Evolutionary conservation across 2,329 filamentous ascomycete species (phyloP), one percentile per base, ranked within the genome.

Genomic region (Neurospora sp.): DNA sequence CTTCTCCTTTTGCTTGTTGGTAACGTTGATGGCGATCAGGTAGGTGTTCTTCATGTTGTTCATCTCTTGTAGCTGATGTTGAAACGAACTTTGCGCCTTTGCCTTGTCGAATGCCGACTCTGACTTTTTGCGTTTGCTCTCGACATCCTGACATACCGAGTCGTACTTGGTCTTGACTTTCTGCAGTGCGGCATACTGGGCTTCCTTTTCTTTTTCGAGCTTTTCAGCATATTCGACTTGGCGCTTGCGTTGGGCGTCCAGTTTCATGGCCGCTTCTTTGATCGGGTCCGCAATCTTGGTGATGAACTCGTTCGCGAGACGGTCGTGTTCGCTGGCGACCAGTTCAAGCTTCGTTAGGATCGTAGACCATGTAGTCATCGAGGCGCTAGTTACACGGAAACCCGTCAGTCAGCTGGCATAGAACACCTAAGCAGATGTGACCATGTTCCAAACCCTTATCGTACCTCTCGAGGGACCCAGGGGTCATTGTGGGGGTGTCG

Each of bases 1-100:
- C 78, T 91, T 92, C 78, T 97, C 93, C 83, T 98, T 99, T 77
- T 97, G 90, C 82, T 96, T 97, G 81, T 99, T 99, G 40, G 94
- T 96, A 70, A 98, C 92, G 78, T 97, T 97, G 82, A 99, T 97
- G 72, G 89, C 87, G 77, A 99, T 97, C 72, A 99, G 83, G 78
- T 99, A 99, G n/a, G 92, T 93, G 79, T 99, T 99, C 84, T 99
- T 99, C 79, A 91, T 87, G 78, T 99, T 99, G 81, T 96, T 92
- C 96, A 98, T 98, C 75, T 99, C 96, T 71, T 90, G 82, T 71
- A 96, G 85, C 80, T 98, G 95, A 78, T 97, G 93, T 77, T 97
- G 92, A 80, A 97, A 99, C 43, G 92, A 89, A 78, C 88, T 91
- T 78, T 97, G 92, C 8, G 95, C 93, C 82, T 97, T 99, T 72